Evolutionary conservation across 176 grass and related monocot genomes (phyloP), one percentile per base, ranked within the genome.

Genomic region (Otatea glauca): DNA sequence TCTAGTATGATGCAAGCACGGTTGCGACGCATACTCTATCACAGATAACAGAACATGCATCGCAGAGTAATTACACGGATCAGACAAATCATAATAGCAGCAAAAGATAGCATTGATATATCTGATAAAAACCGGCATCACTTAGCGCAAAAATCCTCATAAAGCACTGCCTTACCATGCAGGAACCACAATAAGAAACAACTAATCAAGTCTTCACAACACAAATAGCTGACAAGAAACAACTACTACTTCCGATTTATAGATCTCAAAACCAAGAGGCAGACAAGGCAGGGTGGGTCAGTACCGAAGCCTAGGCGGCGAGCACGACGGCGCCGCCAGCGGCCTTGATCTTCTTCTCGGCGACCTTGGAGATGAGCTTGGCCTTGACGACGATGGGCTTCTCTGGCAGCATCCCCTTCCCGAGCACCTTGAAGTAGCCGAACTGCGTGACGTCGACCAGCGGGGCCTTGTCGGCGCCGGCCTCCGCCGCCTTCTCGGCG

Each of bases 271-370:
- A 63, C 76, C 77, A 82, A 74, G 78, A 86, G 65, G 21, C 15
- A 17, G 6, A 70, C 51, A 48, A 67, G 48, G 61, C 7, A 64
- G 29, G 29, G 5, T 7, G 14, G 43, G 39, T 51, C n/a, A 9
- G 32, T 6, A 79, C 76, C 23, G 55, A 78, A 88, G 68, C 86
- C 88, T 90, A 94, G 9, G 95, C 95, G 37, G 89, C 94, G 55
- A 97, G 92, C 65, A 97, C 80, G 37, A 94, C 95, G 2, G 90
- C 92, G 5, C 95, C 95, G 15, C 95, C 95, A 12, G 95, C 86
- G 1, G 88, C 90, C 92, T 97, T 97, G 84, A 97, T 97, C 92
- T 97, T 97, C 95, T 97, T 97, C 75, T 97, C 95, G 35, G 95
- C 95, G 35, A 97, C 76, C 92, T 94, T 97, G 62, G 94, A 94